Base-by-base conservation (phyloP, 495 filamentous ascomycete species). In the Massariosphaeria phaeospora region DNA sequence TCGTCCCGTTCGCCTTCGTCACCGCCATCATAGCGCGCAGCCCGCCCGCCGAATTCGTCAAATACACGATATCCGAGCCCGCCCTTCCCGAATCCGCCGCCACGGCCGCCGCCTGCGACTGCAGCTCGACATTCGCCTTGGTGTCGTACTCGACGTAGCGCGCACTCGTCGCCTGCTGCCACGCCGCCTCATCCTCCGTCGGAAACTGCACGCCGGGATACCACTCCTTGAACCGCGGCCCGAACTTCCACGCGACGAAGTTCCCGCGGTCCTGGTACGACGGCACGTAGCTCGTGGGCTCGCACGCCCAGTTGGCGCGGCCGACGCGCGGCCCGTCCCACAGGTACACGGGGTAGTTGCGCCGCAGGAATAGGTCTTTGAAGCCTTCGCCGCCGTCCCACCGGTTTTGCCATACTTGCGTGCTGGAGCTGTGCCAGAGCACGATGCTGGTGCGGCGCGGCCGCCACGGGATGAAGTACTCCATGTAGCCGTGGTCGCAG, bases 401-500 rank as follows among this genome's bases (percentile, higher is more conserved):
- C 2, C 72, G 69, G 52, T 77, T 77, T 47, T 77, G 74, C 51
- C 55, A 75, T 8, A 67, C 69, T 57, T 77, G 74, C 3, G 72
- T 74, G 58, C 61, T 69, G 0, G 73, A 72, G 57, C 68, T 72
- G 57, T 77, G 74, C 74, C 74, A 77, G 69, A 77, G 72, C 24
- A 75, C 69, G 17, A 77, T 59, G 39, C 65, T 67, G 5, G 73
- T 74, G 35, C 59, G 63, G n/a, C 73, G 69, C 13, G 70, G 71
- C 13, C 40, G 64, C 71, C 67, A 74, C 0, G 74, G 74, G 31
- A 70, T 67, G 59, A 77, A 77, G 59, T 77, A 77, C 57, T 77
- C 74, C 45, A 77, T 61, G 56, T 76, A 77, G 15, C 75, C 75
- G 56, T 76, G 73, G 26, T 77, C 73, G 57, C 73, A 77, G 1